Evolutionary conservation across 1,284 basidiomycete species (phyloP), one percentile per base, ranked within the genome.

Genomic region (Cystobasidium sp.): DNA sequence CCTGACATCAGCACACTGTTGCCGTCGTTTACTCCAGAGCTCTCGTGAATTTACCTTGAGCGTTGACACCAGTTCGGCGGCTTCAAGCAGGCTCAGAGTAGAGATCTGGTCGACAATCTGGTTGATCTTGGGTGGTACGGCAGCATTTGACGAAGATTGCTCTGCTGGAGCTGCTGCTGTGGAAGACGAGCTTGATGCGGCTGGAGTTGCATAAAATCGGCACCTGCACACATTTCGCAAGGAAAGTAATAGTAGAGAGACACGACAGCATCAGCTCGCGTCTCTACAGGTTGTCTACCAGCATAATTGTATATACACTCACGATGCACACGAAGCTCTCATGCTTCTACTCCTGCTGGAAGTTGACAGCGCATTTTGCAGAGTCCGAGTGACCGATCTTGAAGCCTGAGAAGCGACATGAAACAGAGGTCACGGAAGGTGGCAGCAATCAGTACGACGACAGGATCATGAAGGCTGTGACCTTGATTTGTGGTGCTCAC

Each of bases 41-140:
- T 31, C 31, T 31, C 31, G 31, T 31, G 31, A 83, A 81, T 83
- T 53, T 75, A 92, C 95, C 88, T 99, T 99, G 80, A 99, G 87
- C 55, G 90, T 85, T 8, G 91, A 85, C 51, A 99, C 95, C 72
- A 99, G 88, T 85, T 99, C 95, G n/a, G 97, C 91, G 6, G 97
- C 97, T 84, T 99, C 96, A 75, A 99, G 86, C 64, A 99, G 86
- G 22, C 94, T 95, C 77, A 99, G 84, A 47, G 87, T 85, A 37
- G 95, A 93, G 79, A 99, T 98, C 83, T 93, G 90, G 82, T 99
- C 93, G 37, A 99, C 97, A 79, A 99, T 91, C 73, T 88, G 88
- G 71, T 84, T 85, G 78, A 99, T 88, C 81, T 88, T 90, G 31
- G 93, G 88, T 81, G 92, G 88, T n/a, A 83, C 68, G 2, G 74